These are phyloP conservation scores for Suillus ampliporus DNA, from an alignment of 768 basidiomycete species.

Conservation along the genomic window DNA sequence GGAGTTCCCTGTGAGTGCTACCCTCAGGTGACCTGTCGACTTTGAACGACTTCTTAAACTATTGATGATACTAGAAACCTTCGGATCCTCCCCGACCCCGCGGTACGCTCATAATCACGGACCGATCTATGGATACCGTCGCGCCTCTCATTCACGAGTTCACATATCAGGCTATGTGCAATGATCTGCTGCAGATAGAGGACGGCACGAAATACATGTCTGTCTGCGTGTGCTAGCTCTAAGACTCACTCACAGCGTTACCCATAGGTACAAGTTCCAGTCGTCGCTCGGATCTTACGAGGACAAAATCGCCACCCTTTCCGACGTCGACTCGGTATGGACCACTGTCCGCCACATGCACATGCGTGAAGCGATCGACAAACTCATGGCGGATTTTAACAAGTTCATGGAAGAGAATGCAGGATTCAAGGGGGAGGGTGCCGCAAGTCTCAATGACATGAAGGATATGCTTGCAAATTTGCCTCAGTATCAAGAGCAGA, in stretches of 20 bases:
- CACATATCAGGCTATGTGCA: constrained; percentile 99
- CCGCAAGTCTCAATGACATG: constrained; percentile 94
- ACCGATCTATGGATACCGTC: constrained; percentile 93
- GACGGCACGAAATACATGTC: constrained; percentile 88
- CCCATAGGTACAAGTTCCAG: constrained; percentile 88
- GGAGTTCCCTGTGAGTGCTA: constrained; percentile 80
- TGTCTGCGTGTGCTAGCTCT: constrained; percentile 37
- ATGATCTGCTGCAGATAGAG: constrained; percentile 89
- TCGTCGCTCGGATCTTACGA: constrained; percentile 86
- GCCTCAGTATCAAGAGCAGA: constrained; percentile 93
- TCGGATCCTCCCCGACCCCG: constrained; percentile 67
- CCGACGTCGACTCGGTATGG: constrained; percentile 91
- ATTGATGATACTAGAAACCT: constrained; percentile 47
- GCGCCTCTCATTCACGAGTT: constrained; percentile 96
- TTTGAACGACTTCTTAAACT: constrained; percentile 7
- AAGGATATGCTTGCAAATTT: constrained; percentile 97
- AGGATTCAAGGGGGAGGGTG: constrained; percentile 91
- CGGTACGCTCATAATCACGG: constrained; percentile 87
- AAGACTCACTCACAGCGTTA: constrained; percentile 3
- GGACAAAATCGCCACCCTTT: constrained; percentile 85
- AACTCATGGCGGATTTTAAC: constrained; percentile 95
- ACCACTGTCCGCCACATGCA: constrained; percentile 94
- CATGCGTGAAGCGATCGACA: constrained; percentile 98
- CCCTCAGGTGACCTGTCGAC: neutral
- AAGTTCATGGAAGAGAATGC: constrained; percentile 94